Percentiles rank a stretch among this genome's conserved stretches.
These are phyloP conservation scores for Comarum palustre DNA, from an alignment of 306 rosid species.

Conservation along the genomic window DNA sequence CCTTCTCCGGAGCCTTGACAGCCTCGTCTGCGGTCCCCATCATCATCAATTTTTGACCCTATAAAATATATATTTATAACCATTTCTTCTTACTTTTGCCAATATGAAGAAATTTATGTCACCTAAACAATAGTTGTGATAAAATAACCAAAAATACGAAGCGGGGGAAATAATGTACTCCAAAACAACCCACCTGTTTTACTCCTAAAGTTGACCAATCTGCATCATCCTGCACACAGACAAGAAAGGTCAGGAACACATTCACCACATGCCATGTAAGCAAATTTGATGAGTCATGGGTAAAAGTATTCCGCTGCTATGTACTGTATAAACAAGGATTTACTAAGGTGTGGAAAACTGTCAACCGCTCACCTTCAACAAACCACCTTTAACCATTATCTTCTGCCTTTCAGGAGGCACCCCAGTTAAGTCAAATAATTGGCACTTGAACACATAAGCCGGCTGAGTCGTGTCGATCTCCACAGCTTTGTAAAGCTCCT, in stretches of 20 bases:
- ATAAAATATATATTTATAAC: conserved; percentile 14
- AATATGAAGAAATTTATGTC: background rate
- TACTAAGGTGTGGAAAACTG: background rate
- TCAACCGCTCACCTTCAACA: conserved; percentile 63
- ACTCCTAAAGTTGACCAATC: conserved; percentile 84
- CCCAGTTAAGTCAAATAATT: conserved; percentile 84
- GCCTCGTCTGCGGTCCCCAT: conserved; percentile 98
- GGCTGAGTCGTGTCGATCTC: conserved; percentile 88
- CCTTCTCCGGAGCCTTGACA: conserved; percentile 88
- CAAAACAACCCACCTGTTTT: conserved; percentile 56
- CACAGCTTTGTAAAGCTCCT: conserved; percentile 68
- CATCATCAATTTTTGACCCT: conserved; percentile 99
- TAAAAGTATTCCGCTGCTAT: background rate
- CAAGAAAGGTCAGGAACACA: conserved; percentile 10
- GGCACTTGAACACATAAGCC: conserved; percentile 89
- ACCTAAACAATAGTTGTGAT: background rate
- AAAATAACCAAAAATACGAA: conserved; percentile 5
- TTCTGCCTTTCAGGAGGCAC: conserved; percentile 98
- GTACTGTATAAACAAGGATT: conserved; percentile 10
- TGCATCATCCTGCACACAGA: conserved; percentile 76
- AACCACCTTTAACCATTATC: conserved; percentile 97
- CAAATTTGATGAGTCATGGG: background rate
- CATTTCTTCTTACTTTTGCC: background rate
- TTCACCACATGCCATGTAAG: background rate
- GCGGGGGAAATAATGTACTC: conserved; percentile 7